Evolutionary conservation across 495 filamentous ascomycete species (phyloP).

Genomic region (Astrothelium subdiscretum): DNA sequence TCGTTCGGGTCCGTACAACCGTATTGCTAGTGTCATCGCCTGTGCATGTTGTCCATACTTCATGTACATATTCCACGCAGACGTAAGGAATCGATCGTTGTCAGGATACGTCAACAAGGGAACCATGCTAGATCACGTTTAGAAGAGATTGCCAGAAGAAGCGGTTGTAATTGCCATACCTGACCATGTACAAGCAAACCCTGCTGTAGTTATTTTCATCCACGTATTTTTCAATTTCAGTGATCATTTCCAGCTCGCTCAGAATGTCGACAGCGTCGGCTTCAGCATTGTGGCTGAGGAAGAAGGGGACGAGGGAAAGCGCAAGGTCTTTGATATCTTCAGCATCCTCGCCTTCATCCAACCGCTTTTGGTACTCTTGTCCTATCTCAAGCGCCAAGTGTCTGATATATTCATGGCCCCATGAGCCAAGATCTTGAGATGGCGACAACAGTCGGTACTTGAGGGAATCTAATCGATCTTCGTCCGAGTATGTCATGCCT

Average conservation of each 20-base stretch:
- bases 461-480: slow-evolving; percentile 86
- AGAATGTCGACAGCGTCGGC: slow-evolving; percentile 95
- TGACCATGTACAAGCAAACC: slow-evolving; percentile 96
- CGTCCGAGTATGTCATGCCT: slow-evolving; percentile 97
- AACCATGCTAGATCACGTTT: slow-evolving; percentile 56
- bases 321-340: slow-evolving; percentile 75
- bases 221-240: slow-evolving; percentile 75
- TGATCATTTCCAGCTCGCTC: slow-evolving; percentile 93
- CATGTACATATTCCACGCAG: slow-evolving; percentile 85
- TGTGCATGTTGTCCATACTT: slow-evolving; percentile 83
- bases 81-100: slow-evolving; percentile 84
- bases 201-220: slow-evolving; percentile 89
- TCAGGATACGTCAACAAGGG: slow-evolving; percentile 94
- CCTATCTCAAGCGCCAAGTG: slow-evolving; percentile 94
- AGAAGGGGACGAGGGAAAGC: slow-evolving; percentile 77
- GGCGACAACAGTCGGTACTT: slow-evolving; percentile 89
- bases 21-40: slow-evolving; percentile 86
- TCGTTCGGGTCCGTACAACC: slow-evolving; percentile 65
- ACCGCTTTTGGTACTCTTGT: slow-evolving; percentile 74
- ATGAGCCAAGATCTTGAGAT: slow-evolving; percentile 84
- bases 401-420: slow-evolving; percentile 97
- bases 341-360: slow-evolving; percentile 51
- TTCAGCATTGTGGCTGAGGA: slow-evolving; percentile 94
- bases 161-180: slow-evolving; percentile 5
- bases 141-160: neutral